Evolutionary conservation across 179 eudicot species (phyloP), one percentile per base, ranked within the genome.

Genomic region (Actinidia chinensis): DNA sequence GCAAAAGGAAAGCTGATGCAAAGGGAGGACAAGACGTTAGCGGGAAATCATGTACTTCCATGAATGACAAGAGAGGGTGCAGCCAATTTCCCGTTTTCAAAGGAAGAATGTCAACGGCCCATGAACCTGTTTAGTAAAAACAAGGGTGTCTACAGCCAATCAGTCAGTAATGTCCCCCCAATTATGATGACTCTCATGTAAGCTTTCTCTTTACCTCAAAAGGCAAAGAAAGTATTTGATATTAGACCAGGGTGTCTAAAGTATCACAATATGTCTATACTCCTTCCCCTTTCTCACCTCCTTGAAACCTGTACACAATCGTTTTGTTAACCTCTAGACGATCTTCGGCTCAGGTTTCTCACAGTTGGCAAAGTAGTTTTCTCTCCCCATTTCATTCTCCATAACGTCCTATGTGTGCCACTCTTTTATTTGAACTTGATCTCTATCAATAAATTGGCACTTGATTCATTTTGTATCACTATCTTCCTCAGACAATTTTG

Each of bases 111-210:
- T 8, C 51, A 74, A 3, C 68, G 59, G 36, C 25, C 54, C 13
- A 11, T 51, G 28, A 40, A 73, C 4, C 0, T 67, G 23, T 25
- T 74, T 8, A 73, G 7, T 48, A 73, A 73, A 44, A 54, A 11
- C 12, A 73, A 73, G n/a, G 48, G 25, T 46, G 3, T 12, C 13
- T 20, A 4, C n/a, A 20, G 76, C 28, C 13, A 73, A 73, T 50
- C 61, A 46, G 73, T 47, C 33, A 56, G 56, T 69, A 69, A 69
- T 18, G 2, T n/a, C n/a, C 14, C 47, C n/a, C 73, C 8, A 44
- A 69, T 9, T 6, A 44, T 69, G 73, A 69, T 18, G 73, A 69
- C 73, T 69, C 25, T 69, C 73, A 46, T 55, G 73, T 69, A 69
- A 69, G n/a, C 22, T 6, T 17, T 69, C 47, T 47, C 25, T 0